Base-by-base conservation (phyloP, 73 alveolate genomes). In the Tetrahymena elliotti region DNA sequence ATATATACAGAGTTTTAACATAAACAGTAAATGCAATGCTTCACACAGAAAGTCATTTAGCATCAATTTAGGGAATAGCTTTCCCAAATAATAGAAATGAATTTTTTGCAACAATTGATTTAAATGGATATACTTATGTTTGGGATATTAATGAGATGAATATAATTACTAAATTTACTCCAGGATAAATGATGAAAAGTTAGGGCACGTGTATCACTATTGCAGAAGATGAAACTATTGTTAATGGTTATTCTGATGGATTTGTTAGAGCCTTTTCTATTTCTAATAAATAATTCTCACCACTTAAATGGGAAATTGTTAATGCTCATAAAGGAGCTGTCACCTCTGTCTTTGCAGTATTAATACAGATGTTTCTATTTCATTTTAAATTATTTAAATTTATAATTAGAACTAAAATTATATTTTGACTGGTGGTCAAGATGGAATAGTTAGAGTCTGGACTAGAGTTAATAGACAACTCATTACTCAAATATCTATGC, bases 371-470 rank as follows among this genome's bases (percentile, higher is more conserved):
- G 3, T 47, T 47, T 68, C 18, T 27, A 11, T 31, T 1, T n/a
- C 36, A 20, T 18, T 31, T 27, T 27, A 68, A 68, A 24, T 4
- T 3, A 24, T 24, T 53, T 3, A 24, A 68, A 47, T 12, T 47
- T 13, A 24, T 27, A 18, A 7, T 68, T 68, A 68, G 88, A 68
- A 98, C 96, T 98, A 97, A 34, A 98, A 98, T 94, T 98, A 98
- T 95, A 96, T 97, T 68, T 95, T 98, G 88, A 97, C 99, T 31
- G 99, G 99, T 33, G 99, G 99, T 35, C 98, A 98, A 94, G 99
- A 98, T 93, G 99, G 99, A n/a, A 98, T 98, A 24, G 98, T 98
- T 13, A 96, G 99, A 83, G 99, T 98, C 10, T 98, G 99, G 99
- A 97, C 99, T 18, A 97, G 99, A 84, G 94, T 98, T 13, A 98